phyloP scores from a whole-genome alignment of 306 rosid genomes.

The Gleditsia sinensis region DNA sequence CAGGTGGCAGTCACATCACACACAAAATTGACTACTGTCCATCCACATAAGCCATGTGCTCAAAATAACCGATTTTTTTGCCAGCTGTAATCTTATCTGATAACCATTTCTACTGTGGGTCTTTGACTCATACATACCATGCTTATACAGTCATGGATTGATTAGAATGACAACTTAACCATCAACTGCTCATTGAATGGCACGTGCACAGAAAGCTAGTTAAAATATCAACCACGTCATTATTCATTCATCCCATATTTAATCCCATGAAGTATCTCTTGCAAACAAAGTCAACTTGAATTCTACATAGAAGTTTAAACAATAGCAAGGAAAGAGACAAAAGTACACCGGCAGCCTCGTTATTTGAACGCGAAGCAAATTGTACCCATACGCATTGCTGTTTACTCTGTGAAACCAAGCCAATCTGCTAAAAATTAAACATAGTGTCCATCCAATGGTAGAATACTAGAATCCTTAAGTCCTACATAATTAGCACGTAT shows the following conservation, averaged over 20 bases:
- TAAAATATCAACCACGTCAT: no score
- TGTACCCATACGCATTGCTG: neutral
- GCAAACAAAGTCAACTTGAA: no score
- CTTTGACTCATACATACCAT: neutral
- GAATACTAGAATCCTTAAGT: neutral
- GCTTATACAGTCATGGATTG: no score
- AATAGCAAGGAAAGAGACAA: neutral
- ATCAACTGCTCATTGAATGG: neutral
- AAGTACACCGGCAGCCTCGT: neutral
- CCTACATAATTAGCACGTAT: neutral
- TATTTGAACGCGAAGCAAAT: neutral
- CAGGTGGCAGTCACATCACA: no score
- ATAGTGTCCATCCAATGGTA: neutral
- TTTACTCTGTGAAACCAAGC: neutral
- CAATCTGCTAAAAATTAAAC: neutral
- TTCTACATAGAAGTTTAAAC: neutral
- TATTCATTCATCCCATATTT: no score
- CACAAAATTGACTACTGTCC: no score
- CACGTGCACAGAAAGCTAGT: neutral
- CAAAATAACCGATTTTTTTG: neutral
- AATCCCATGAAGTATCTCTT: no score
- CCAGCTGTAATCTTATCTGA: neutral
- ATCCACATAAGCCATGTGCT: no score
- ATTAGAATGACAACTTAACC: neutral
- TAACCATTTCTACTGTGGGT: neutral